Percentiles rank a stretch among this genome's conserved stretches.
Evolutionary conservation across 2,329 filamentous ascomycete genomes (phyloP).

Genomic region (Pseudogymnoascus pannorum): DNA sequence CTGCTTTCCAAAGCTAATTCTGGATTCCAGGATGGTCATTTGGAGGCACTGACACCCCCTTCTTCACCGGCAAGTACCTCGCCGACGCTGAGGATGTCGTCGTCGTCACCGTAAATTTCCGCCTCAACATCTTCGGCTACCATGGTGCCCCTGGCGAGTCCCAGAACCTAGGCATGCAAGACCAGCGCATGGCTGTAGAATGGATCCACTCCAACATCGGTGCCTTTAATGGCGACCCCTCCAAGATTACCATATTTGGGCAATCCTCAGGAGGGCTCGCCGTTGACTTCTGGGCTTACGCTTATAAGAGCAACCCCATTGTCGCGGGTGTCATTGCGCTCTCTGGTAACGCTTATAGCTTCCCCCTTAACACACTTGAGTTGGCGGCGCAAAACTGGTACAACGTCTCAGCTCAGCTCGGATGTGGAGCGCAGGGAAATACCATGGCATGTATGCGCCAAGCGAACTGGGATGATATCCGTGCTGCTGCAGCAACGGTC

Average conservation of each 20-base stretch:
- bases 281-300: constrained; percentile 14
- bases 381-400: constrained; percentile 15
- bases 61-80: constrained; percentile 11
- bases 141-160: neutral
- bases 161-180: constrained; percentile 46
- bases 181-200: constrained; percentile 43
- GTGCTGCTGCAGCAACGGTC: constrained; percentile 14
- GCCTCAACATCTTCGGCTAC: constrained; percentile 11
- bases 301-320: constrained; percentile 19
- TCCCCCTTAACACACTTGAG: constrained; percentile 11
- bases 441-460: constrained; percentile 15
- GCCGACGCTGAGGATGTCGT: constrained; percentile 16
- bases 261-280: constrained; percentile 44
- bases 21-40: neutral
- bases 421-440: constrained; percentile 16
- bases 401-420: constrained; percentile 14
- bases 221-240: constrained; percentile 44
- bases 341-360: constrained; percentile 20
- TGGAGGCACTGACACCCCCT: neutral
- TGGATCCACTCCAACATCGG: constrained; percentile 47
- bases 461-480: constrained; percentile 12
- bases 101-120: constrained; percentile 19
- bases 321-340: constrained; percentile 20
- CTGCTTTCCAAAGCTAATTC: neutral
- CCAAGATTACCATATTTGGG: constrained; percentile 45